Evolutionary conservation across 495 filamentous ascomycete genomes (phyloP), one percentile per base, ranked within the genome.

Genomic region (Xylaria cubensis): DNA sequence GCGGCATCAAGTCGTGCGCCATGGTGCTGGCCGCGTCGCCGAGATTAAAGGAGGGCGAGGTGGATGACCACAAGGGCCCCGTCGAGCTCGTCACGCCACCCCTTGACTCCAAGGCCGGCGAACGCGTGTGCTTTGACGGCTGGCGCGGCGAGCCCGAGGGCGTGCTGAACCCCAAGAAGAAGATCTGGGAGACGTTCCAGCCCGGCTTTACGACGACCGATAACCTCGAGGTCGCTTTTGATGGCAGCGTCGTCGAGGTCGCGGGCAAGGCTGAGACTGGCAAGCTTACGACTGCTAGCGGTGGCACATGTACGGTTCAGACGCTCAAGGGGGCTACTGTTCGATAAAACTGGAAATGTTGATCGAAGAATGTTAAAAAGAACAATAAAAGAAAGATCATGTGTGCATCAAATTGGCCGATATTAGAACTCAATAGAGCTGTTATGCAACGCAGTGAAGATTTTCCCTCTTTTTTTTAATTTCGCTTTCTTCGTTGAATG

Each of bases 1-100:
- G 97, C 48, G 95, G 97, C 69, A 92, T 99, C 84, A 97, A 97
- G 85, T 96, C 93, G 61, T 88, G 85, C 46, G 96, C 96, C 69
- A 98, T 99, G 97, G 96, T 99, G 15, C 86, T 99, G 34, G 97
- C 97, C 19, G 96, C 96, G 19, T 98, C 95, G 15, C 96, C 95
- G 15, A 84, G 88, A 62, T 82, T 92, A 42, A 85, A 85, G 76
- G 92, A 95, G 76, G 95, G 93, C 34, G 92, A 90, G 73, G 92
- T 86, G 55, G 95, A 97, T 77, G 87, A 91, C 68, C 95, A 97
- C 84, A 91, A 90, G 75, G 94, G 95, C 4, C 94, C 94, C 34
- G 93, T 99, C 70, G 96, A 99, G 86, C 88, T 99, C 44, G 95
- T 98, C 41, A 91, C 84, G 67, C 96, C 96, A 2, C 96, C 97